A percentile compares a stretch with the other conserved stretches of the same genome.
phyloP scores from a whole-genome alignment of 1,139 yeast species.

The Taphrina pruni region DNA sequence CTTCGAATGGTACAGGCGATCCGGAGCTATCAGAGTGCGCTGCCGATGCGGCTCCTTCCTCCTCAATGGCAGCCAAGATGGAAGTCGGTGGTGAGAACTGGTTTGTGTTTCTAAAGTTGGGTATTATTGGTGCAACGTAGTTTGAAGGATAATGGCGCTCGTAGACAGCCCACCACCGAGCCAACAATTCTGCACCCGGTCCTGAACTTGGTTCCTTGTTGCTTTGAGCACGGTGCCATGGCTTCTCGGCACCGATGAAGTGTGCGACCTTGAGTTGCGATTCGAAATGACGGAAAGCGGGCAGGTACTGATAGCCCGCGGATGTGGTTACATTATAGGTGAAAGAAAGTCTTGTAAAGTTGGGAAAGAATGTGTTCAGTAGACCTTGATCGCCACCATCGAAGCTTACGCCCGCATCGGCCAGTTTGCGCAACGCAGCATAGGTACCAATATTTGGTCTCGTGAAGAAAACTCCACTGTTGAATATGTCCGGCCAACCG shows the following conservation, averaged over 20 bases:
- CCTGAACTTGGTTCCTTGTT: conserved; percentile 23
- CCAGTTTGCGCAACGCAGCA: conserved; percentile 56
- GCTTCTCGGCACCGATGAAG: conserved; percentile 80
- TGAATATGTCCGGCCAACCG: conserved; percentile 96
- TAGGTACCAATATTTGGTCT: conserved; percentile 63
- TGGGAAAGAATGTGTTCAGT: conserved; percentile 74
- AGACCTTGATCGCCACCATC: conserved; percentile 96
- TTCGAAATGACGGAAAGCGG: conserved; percentile 72
- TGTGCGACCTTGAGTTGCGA: conserved; percentile 68
- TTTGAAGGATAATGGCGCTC: conserved; percentile 47
- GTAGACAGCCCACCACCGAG: conserved; percentile 46
- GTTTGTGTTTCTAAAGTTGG: background rate
- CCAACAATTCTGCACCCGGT: conserved; percentile 46
- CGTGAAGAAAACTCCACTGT: conserved; percentile 74
- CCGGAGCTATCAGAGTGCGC: background rate
- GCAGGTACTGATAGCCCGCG: conserved; percentile 77
- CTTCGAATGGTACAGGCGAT: conserved; percentile 33
- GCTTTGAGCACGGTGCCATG: conserved; percentile 61
- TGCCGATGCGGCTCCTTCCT: background rate
- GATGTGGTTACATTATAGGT: conserved; percentile 84
- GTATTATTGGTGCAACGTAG: conserved; percentile 47
- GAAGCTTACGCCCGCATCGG: conserved; percentile 60
- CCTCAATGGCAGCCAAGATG: background rate
- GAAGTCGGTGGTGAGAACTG: conserved; percentile 4
- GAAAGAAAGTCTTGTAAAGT: conserved; percentile 76